Conservation (phyloP, 1,284 basidiomycete genomes). For the Sanghuangporus weigelae region DNA sequence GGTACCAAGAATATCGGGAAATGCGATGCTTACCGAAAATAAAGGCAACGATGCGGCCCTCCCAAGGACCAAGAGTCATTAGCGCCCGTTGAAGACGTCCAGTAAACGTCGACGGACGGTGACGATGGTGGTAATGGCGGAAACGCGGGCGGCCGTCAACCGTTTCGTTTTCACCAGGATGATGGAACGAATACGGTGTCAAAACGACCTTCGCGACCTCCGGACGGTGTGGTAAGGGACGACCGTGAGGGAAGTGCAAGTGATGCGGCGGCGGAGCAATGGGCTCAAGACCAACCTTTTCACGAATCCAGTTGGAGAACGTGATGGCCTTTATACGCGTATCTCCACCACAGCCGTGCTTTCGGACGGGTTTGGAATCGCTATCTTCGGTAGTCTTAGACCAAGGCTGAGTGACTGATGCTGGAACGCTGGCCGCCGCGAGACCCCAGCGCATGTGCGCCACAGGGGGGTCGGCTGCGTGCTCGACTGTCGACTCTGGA, state of each 20-base stretch:
- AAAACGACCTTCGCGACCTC: slow-evolving; percentile 25
- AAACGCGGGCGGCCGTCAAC: slow-evolving; percentile 17
- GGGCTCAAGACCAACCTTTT: slow-evolving; percentile 42
- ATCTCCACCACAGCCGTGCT: slow-evolving; percentile 19
- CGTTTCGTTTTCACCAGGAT: neutral
- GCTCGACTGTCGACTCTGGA: neutral
- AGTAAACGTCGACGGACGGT: slow-evolving; percentile 39
- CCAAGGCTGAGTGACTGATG: neutral
- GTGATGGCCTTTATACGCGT: slow-evolving; percentile 40
- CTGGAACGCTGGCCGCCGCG: slow-evolving; percentile 5
- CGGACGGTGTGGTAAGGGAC: slow-evolving; percentile 4
- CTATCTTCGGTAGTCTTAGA: neutral
- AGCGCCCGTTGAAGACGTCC: slow-evolving; percentile 58
- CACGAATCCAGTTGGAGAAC: slow-evolving; percentile 43
- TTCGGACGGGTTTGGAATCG: neutral
- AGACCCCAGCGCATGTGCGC: slow-evolving; percentile 17
- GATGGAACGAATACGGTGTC: slow-evolving; percentile 25
- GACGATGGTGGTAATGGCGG: slow-evolving; percentile 25
- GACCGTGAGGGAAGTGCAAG: slow-evolving; percentile 15
- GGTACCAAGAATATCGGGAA: neutral
- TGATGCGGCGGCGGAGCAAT: slow-evolving; percentile 28
- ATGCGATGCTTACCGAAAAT: slow-evolving; percentile 55
- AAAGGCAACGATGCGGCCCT: slow-evolving; percentile 71
- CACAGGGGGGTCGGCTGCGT: neutral
- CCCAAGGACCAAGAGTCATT: slow-evolving; percentile 70